These are phyloP conservation scores for Ustulina deusta DNA, from an alignment of 2,329 filamentous ascomycete genomes.

Conservation along the genomic window DNA sequence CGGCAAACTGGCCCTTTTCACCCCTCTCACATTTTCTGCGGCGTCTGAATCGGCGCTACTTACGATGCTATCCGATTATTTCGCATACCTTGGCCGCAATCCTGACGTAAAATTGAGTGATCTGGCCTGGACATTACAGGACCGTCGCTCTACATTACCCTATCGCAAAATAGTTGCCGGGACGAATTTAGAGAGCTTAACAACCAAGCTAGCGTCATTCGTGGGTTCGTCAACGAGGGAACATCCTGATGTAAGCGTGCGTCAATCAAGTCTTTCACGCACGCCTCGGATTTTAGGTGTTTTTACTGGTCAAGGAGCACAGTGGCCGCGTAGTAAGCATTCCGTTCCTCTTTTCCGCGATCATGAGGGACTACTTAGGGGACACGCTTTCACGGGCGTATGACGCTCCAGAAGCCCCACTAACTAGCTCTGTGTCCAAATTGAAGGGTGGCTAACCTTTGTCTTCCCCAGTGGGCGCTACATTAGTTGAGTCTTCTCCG, in stretches of 20 bases:
- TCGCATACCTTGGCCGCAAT: constrained; percentile 11
- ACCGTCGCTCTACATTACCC: constrained; percentile 11
- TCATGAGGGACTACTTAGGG: not conserved
- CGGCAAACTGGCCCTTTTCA: constrained; percentile 9
- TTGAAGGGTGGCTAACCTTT: not conserved
- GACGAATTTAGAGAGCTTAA: not conserved
- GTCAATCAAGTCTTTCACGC: not conserved
- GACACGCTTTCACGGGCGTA: not conserved
- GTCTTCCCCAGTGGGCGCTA: constrained; percentile 43
- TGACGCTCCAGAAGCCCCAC: not conserved
- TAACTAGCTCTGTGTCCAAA: not conserved
- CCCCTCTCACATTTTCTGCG: constrained; percentile 39
- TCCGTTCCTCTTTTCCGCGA: not conserved
- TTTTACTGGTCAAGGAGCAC: constrained; percentile 48
- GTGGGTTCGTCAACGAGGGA: constrained; percentile 33
- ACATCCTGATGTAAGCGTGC: constrained; percentile 5
- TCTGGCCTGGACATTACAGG: constrained; percentile 33
- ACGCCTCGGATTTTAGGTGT: constrained; percentile 40
- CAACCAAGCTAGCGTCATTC: constrained; percentile 13
- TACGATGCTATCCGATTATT: constrained; percentile 25
- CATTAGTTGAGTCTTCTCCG: constrained; percentile 33
- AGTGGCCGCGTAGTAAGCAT: constrained; percentile 40
- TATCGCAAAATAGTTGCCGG: constrained; percentile 2
- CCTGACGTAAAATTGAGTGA: constrained; percentile 3
- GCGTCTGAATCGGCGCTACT: constrained; percentile 31